Base-by-base conservation (phyloP, 2,329 filamentous ascomycete species). In the Botrytis pseudocinerea region DNA sequence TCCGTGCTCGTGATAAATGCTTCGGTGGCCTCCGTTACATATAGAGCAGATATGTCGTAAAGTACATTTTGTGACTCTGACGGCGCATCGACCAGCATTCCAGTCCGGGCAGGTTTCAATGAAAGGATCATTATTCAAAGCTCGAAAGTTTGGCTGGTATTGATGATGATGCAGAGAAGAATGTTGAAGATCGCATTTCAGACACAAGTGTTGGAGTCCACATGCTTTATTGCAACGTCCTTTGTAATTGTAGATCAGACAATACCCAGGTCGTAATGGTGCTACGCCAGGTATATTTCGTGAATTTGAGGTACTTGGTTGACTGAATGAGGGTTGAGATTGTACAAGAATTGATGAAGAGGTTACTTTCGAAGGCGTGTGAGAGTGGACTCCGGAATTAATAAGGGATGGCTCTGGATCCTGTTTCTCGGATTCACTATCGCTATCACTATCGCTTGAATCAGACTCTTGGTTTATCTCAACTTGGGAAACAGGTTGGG, bases 121-220 rank as follows among this genome's bases (percentile, higher is more conserved):
- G 0, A 25, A 40, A 14, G 64, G 25, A 68, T 68, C 64, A 2
- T n/a, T n/a, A 14, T 68, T 68, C 25, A 4, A 5, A 7, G 64
- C 46, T 57, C 65, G 65, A 9, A 68, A 68, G 28, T 68, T 32
- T 14, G 65, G 65, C n/a, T 68, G 65, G 48, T 68, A 68, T 42
- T 42, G 51, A 57, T 68, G 46, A 16, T 68, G 65, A 32, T 68
- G 35, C 0, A 68, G 65, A 28, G 65, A 68, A 6, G 65, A 68
- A 25, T 68, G 65, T 42, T 42, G 65, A 57, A 68, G 65, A 57
- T 68, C 48, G 10, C 65, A 68, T 42, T 68, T 68, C 12, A 68
- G 6, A 57, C 65, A 68, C 35, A 68, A 42, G 35, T 68, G 65
- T 57, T 68, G 65, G 12, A 57, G 65, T 14, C 65, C 48, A 20